Evolutionary conservation across 139 green algal genomes (phyloP).

Genomic region (Pseudopediastrum boryanum): DNA sequence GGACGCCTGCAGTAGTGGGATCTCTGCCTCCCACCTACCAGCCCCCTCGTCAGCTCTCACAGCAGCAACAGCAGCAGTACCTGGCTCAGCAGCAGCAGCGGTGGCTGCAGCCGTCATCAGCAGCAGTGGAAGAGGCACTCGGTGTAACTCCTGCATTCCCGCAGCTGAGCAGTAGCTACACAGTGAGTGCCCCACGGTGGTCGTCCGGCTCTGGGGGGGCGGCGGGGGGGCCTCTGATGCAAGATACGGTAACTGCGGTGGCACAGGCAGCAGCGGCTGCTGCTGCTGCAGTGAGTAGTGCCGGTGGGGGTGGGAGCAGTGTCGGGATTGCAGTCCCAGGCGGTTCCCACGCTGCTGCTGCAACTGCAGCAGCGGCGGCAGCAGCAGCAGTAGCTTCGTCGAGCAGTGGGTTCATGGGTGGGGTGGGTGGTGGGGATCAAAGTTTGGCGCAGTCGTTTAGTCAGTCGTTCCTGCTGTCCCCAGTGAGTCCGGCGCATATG

Average conservation of each 20-base stretch:
- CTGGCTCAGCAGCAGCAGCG: background rate
- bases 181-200: background rate
- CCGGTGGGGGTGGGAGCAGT: too few species aligned
- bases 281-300: too few species aligned
- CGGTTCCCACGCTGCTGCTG: too few species aligned
- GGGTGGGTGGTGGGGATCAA: too few species aligned
- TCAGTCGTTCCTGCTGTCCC: slow-evolving; percentile 30
- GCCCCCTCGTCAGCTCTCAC: background rate
- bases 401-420: too few species aligned
- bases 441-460: slow-evolving; percentile 30
- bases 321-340: too few species aligned
- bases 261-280: too few species aligned
- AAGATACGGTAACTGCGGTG: background rate
- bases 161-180: background rate
- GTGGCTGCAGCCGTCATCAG: too few species aligned
- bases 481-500: slow-evolving; percentile 18
- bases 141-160: too few species aligned
- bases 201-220: background rate
- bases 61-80: slow-evolving; percentile 26
- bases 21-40: background rate
- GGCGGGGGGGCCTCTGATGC: background rate
- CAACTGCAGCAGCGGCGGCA: background rate
- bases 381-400: background rate
- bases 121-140: background rate
- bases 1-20: background rate